Evolutionary conservation across 495 filamentous ascomycete genomes (phyloP).

Genomic region (Penicilliopsis zonata): DNA sequence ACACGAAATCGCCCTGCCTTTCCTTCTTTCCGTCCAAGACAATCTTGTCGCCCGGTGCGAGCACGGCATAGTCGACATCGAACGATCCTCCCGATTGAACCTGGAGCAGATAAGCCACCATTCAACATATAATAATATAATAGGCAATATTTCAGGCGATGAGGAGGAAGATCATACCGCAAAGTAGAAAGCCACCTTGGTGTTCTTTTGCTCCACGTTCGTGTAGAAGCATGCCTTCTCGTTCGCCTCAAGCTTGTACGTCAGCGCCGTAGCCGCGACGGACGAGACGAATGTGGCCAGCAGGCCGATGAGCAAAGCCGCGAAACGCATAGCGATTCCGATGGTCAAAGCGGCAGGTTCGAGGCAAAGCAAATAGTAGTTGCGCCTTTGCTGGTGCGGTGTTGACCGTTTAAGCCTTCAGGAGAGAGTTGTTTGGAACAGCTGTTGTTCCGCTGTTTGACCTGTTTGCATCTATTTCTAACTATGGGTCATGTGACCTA

Average conservation of each 20-base stretch:
- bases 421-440: no score
- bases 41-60: slow-evolving; percentile 67
- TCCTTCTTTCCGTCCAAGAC: slow-evolving; percentile 87
- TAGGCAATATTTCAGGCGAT: background rate
- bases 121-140: slow-evolving; percentile 1
- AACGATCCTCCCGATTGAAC: slow-evolving; percentile 94
- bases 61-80: slow-evolving; percentile 87
- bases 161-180: slow-evolving; percentile 50
- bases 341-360: no score
- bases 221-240: slow-evolving; percentile 95
- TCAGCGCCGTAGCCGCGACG: slow-evolving; percentile 72
- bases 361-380: no score
- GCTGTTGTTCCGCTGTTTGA: no score
- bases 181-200: slow-evolving; percentile 97
- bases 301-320: slow-evolving; percentile 36
- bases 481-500: no score
- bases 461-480: no score
- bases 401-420: no score
- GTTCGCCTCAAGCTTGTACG: slow-evolving; percentile 81
- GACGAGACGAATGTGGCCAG: slow-evolving; percentile 52
- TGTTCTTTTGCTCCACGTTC: slow-evolving; percentile 50
- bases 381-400: no score
- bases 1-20: slow-evolving; percentile 94
- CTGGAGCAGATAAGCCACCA: slow-evolving; percentile 25
- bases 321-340: slow-evolving; percentile 30